Evolutionary conservation across 108 stramenopile genomes (phyloP).

Genomic region (Cyclotella baltica): DNA sequence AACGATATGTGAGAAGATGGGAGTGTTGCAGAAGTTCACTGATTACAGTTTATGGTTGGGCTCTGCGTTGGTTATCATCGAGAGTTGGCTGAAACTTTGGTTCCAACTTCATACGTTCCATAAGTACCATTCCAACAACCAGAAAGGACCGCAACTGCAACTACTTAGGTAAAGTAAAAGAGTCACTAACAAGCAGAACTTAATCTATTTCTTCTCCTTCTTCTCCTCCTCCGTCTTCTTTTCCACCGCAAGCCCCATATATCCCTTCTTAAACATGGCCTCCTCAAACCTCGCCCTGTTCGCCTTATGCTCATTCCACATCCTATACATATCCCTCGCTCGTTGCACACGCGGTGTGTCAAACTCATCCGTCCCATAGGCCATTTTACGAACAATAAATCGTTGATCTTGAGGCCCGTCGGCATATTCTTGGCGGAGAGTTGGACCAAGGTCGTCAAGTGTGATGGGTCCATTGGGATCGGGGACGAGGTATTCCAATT

Average conservation of each 20-base stretch:
- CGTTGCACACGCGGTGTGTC: constrained; percentile 58
- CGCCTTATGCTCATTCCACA: constrained; percentile 85
- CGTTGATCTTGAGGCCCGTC: constrained; percentile 43
- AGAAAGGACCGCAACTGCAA: too few species aligned
- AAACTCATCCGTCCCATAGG: constrained; percentile 72
- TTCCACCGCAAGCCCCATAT: constrained; percentile 62
- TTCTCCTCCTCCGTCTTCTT: constrained; percentile 6
- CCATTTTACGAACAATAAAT: constrained; percentile 68
- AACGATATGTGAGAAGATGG: too few species aligned
- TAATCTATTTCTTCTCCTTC: neutral
- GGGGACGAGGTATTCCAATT: constrained; percentile 78
- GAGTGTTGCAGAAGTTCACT: too few species aligned
- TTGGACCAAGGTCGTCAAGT: constrained; percentile 60
- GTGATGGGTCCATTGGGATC: constrained; percentile 79
- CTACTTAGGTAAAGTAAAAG: too few species aligned
- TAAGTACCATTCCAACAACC: too few species aligned
- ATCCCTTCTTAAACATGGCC: constrained; percentile 72
- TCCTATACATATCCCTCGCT: constrained; percentile 66
- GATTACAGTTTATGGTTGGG: too few species aligned
- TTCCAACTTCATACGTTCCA: too few species aligned
- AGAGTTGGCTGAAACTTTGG: too few species aligned
- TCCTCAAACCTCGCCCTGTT: constrained; percentile 86
- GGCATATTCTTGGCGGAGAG: constrained; percentile 46
- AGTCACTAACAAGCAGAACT: neutral
- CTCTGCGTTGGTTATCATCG: too few species aligned